These are phyloP conservation scores for Suhomyces bolitotheri DNA, from an alignment of 1,139 yeast species.

Conservation along the genomic window DNA sequence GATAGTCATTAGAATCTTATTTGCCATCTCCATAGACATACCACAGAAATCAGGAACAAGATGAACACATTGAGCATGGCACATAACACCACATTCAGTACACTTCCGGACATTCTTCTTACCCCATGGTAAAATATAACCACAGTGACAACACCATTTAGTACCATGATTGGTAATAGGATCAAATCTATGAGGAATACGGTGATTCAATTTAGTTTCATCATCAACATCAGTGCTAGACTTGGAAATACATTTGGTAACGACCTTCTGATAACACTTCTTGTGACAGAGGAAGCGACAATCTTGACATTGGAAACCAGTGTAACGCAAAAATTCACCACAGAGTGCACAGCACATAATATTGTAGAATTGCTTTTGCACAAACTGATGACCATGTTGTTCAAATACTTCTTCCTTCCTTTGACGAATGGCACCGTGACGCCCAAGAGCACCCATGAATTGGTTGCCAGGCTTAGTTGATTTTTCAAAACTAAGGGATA, in stretches of 20 bases:
- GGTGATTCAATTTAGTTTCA: slow-evolving; percentile 90
- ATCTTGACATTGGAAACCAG: slow-evolving; percentile 96
- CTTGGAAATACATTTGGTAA: slow-evolving; percentile 92
- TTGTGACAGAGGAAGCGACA: slow-evolving; percentile 93
- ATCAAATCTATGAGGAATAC: slow-evolving; percentile 95
- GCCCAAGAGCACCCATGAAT: slow-evolving; percentile 77
- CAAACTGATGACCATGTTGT: slow-evolving; percentile 96
- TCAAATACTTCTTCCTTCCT: slow-evolving; percentile 93
- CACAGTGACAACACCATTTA: slow-evolving; percentile 99
- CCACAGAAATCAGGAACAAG: slow-evolving; percentile 98
- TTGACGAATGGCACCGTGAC: slow-evolving; percentile 97
- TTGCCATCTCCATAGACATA: slow-evolving; percentile 97
- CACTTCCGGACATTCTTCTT: slow-evolving; percentile 93
- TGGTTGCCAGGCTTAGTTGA: slow-evolving; percentile 53
- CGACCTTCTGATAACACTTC: slow-evolving; percentile 90
- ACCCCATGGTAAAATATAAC: slow-evolving; percentile 93
- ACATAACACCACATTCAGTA: slow-evolving; percentile 91
- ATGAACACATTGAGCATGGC: slow-evolving; percentile 90
- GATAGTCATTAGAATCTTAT: slow-evolving; percentile 80
- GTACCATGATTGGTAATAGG: slow-evolving; percentile 91
- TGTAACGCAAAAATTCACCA: slow-evolving; percentile 89
- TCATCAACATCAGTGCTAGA: slow-evolving; percentile 84
- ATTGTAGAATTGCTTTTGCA: slow-evolving; percentile 91
- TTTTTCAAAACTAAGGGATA: slow-evolving; percentile 79
- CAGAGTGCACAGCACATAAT: slow-evolving; percentile 97